Conservation (phyloP, 192 early-diverging fungal species). For the Chytriomyces sp. region DNA sequence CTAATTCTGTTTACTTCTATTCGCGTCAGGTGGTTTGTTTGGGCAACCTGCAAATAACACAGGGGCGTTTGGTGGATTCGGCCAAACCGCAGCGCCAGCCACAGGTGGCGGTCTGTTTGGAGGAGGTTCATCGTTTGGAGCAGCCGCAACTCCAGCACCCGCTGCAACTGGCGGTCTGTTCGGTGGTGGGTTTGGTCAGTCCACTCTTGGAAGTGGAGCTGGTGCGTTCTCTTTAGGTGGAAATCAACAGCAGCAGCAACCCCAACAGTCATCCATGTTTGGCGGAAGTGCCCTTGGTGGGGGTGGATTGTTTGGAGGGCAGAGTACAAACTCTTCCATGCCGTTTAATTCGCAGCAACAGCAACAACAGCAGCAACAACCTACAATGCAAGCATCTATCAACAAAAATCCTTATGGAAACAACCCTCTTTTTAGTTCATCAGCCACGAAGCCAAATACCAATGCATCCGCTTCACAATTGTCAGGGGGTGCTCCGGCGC, state of each 20-base stretch:
- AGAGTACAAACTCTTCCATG: neutral
- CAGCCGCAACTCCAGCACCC: conserved; percentile 31
- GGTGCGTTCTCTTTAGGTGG: conserved; percentile 18
- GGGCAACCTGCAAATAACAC: conserved; percentile 42
- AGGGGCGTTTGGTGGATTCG: conserved; percentile 56
- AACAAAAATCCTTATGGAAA: conserved; percentile 88
- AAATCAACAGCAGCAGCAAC: conserved; percentile 13
- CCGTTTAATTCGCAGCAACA: neutral
- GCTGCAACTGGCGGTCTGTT: neutral
- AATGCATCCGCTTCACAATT: conserved; percentile 34
- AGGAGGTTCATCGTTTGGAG: conserved; percentile 20
- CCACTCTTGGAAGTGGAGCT: conserved; percentile 24
- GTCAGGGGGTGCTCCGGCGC: conserved; percentile 33
- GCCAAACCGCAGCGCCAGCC: conserved; percentile 24
- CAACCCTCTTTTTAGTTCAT: conserved; percentile 71
- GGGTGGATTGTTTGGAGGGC: conserved; percentile 22
- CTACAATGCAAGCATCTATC: conserved; percentile 70
- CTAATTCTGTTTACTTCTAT: neutral
- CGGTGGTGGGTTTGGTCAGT: conserved; percentile 35
- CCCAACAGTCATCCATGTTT: neutral
- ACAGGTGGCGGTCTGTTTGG: conserved; percentile 42
- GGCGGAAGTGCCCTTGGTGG: conserved; percentile 29
- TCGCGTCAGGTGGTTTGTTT: conserved; percentile 31
- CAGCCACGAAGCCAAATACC: neutral
- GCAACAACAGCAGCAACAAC: conserved; percentile 31